phyloP scores from a whole-genome alignment of 139 green algal species.

The Haematococcus lacustris region DNA sequence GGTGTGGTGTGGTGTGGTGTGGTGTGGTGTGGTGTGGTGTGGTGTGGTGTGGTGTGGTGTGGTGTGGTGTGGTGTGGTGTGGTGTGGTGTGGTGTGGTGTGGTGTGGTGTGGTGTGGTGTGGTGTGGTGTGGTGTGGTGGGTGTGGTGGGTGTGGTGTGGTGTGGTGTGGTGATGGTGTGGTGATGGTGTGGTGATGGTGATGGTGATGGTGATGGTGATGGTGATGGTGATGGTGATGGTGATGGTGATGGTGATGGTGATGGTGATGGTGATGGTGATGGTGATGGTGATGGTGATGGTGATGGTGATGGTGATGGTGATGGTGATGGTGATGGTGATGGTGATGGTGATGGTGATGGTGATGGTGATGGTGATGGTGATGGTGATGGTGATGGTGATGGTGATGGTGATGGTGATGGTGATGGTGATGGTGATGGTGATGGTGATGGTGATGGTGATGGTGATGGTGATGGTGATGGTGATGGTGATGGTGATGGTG shows the following conservation, averaged over 20 bases:
- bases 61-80: too few relatives aligned
- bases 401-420: slow-evolving; percentile 1
- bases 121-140: too few relatives aligned
- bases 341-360: neutral
- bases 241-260: slow-evolving; percentile 4
- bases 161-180: too few relatives aligned
- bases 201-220: slow-evolving; percentile 1
- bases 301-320: slow-evolving; percentile 1
- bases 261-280: slow-evolving; percentile 3
- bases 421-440: slow-evolving; percentile 3
- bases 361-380: slow-evolving; percentile 3
- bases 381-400: slow-evolving; percentile 3
- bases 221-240: slow-evolving; percentile 3
- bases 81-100: too few relatives aligned
- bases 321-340: neutral
- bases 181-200: too few relatives aligned
- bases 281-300: neutral
- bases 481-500: too few relatives aligned
- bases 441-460: slow-evolving; percentile 4
- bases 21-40: too few relatives aligned
- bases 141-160: too few relatives aligned
- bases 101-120: too few relatives aligned
- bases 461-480: slow-evolving; percentile 2
- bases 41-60: too few relatives aligned
- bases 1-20: too few relatives aligned